phyloP scores from a whole-genome alignment of 2,329 filamentous ascomycete species.

The Aciculosporium take region DNA sequence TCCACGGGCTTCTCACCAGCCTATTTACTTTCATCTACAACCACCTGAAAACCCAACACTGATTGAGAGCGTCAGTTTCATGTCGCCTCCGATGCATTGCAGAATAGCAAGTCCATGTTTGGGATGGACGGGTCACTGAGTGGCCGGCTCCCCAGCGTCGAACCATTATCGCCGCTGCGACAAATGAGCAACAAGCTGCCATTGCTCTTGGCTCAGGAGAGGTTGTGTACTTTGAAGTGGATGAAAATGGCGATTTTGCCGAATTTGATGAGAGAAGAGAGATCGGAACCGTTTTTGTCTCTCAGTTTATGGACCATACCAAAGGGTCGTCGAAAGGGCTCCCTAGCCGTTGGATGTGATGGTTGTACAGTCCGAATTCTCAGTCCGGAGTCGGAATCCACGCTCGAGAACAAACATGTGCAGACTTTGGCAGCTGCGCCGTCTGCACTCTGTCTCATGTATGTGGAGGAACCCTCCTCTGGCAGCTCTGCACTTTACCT shows the following conservation, averaged over 20 bases:
- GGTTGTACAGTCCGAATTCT: slow-evolving; percentile 91
- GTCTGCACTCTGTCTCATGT: slow-evolving; percentile 77
- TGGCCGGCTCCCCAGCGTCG: slow-evolving; percentile 89
- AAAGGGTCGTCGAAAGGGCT: slow-evolving; percentile 70
- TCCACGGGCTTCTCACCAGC: slow-evolving; percentile 53
- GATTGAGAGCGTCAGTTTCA: slow-evolving; percentile 70
- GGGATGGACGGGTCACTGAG: slow-evolving; percentile 66
- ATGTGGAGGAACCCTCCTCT: slow-evolving; percentile 86
- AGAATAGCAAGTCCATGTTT: slow-evolving; percentile 86
- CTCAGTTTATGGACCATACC: slow-evolving; percentile 85
- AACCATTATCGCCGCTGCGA: slow-evolving; percentile 85
- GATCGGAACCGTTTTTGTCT: slow-evolving; percentile 86
- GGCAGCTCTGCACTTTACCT: slow-evolving; percentile 86
- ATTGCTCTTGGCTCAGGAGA: slow-evolving; percentile 90
- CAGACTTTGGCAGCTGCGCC: slow-evolving; percentile 86
- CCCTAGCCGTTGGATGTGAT: slow-evolving; percentile 88
- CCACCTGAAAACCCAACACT: slow-evolving; percentile 67
- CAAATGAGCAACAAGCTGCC: slow-evolving; percentile 88
- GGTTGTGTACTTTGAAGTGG: slow-evolving; percentile 97
- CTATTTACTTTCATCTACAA: slow-evolving; percentile 74
- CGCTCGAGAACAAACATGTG: slow-evolving; percentile 83
- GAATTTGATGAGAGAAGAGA: slow-evolving; percentile 92
- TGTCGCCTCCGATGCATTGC: slow-evolving; percentile 84
- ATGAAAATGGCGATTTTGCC: slow-evolving; percentile 73
- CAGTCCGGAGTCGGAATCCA: slow-evolving; percentile 78